phyloP scores from a whole-genome alignment of 1,139 yeast genomes.

The Candida sanyaensis region DNA sequence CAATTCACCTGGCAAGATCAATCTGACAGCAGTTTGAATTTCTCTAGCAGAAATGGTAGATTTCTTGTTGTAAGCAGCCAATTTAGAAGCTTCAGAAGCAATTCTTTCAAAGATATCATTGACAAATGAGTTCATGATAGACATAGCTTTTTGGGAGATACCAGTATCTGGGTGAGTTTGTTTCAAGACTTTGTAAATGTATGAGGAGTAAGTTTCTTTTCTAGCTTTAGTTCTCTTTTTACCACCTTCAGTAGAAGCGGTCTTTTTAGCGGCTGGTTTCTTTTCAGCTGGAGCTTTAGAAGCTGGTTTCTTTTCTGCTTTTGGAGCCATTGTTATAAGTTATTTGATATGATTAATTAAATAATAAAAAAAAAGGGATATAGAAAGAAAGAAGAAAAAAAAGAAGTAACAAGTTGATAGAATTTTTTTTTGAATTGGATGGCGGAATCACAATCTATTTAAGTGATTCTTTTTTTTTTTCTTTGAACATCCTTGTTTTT shows the following conservation, averaged over 20 bases:
- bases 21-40: constrained; percentile 98
- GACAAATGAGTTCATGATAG: constrained; percentile 98
- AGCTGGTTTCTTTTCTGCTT: constrained; percentile 98
- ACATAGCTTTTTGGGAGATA: constrained; percentile 99
- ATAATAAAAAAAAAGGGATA: background rate
- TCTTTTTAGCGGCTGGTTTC: constrained; percentile 96
- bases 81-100: constrained; percentile 98
- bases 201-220: constrained; percentile 98
- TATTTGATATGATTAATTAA: constrained; percentile 11
- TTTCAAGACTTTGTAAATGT: constrained; percentile 97
- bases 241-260: constrained; percentile 74
- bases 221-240: constrained; percentile 97
- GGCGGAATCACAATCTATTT: constrained; percentile 8
- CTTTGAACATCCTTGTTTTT: background rate
- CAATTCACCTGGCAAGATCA: constrained; percentile 98
- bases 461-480: constrained; percentile 5
- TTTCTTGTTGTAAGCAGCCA: constrained; percentile 99
- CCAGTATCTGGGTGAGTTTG: constrained; percentile 99
- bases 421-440: constrained; percentile 2
- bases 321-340: constrained; percentile 78
- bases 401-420: constrained; percentile 5
- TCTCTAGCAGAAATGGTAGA: constrained; percentile 99
- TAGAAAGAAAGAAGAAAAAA: constrained; percentile 5
- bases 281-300: constrained; percentile 98
- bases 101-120: constrained; percentile 95